Evolutionary conservation across 805 yeast genomes (phyloP), one percentile per base, ranked within the genome.

Genomic region (Kuraishia borneana): DNA sequence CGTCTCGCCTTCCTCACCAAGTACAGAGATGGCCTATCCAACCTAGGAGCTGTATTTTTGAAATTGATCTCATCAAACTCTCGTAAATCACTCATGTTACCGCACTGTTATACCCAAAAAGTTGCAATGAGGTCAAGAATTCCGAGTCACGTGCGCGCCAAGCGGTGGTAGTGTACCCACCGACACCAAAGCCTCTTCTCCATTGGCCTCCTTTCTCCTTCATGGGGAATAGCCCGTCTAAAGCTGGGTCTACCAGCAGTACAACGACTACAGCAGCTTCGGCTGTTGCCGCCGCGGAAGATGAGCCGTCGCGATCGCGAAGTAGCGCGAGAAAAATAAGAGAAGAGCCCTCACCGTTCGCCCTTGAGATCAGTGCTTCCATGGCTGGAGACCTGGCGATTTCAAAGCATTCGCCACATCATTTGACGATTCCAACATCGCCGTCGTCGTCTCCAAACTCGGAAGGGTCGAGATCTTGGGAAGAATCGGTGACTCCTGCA

Each of bases 1-100:
- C 66, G 58, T 37, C 74, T 59, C 2, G 89, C 89, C 49, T 79
- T 79, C 39, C 71, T 68, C 40, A 80, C 60, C 30, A 82, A 61
- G 46, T 83, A 83, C 14, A 63, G 56, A 0, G 89, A 81, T 2
- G 92, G 92, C 41, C 66, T 70, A 46, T 83, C 92, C 34, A 81
- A 59, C 41, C 89, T 63, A 21, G 65, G 70, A 1, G 82, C 73
- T 1, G 89, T 75, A 44, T 77, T 76, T 32, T 61, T 65, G 57
- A 74, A 82, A 31, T 63, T 67, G 6, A 70, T 62, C 35, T 59
- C 63, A 35, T 70, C 78, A 45, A 70, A 70, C 42, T 71, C 76
- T 4, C 37, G 44, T 7, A 55, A 38, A 27, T 49, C 55, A 18
- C 46, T 38, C 42, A 47, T 25, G 12, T n/a, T n/a, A n/a, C n/a